A percentile compares a stretch with the other conserved stretches of the same genome.
These are phyloP conservation scores for Aegilops tauschii DNA, from an alignment of 176 grass and related monocot genomes.

Conservation along the genomic window DNA sequence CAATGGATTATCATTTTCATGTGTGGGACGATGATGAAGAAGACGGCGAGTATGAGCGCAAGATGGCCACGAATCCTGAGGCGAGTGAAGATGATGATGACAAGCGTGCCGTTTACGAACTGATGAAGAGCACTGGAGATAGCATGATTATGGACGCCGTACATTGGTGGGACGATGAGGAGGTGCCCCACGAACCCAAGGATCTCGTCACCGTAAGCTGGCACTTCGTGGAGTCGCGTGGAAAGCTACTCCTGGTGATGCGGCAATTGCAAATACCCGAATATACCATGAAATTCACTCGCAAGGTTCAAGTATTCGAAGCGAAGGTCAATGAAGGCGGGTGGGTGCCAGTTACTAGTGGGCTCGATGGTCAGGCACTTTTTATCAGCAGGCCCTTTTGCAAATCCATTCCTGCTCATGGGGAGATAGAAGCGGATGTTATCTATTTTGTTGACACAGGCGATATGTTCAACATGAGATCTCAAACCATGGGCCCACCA, in stretches of 20 bases:
- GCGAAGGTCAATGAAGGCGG: not conserved
- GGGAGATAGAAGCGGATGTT: not conserved
- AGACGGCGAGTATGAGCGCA: too few relatives aligned
- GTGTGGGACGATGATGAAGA: too few relatives aligned
- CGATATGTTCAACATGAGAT: not conserved
- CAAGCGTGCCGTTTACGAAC: too few relatives aligned
- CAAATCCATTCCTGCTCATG: not conserved
- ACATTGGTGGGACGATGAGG: too few relatives aligned
- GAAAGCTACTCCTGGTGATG: not conserved
- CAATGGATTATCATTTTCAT: too few relatives aligned
- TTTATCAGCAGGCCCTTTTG: not conserved
- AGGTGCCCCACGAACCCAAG: too few relatives aligned
- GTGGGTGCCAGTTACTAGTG: not conserved
- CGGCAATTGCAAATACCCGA: not conserved
- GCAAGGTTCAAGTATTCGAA: not conserved
- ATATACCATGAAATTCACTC: not conserved
- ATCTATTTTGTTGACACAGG: not conserved
- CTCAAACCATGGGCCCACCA: not conserved
- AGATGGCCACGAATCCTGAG: too few relatives aligned
- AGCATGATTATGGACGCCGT: too few relatives aligned
- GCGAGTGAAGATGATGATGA: too few relatives aligned
- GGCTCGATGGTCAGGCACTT: not conserved
- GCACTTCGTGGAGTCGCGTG: not conserved
- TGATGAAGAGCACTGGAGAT: too few relatives aligned
- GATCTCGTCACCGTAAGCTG: not conserved